phyloP scores from a whole-genome alignment of 106 monocot genomes.

The Phalaenopsis equestris region DNA sequence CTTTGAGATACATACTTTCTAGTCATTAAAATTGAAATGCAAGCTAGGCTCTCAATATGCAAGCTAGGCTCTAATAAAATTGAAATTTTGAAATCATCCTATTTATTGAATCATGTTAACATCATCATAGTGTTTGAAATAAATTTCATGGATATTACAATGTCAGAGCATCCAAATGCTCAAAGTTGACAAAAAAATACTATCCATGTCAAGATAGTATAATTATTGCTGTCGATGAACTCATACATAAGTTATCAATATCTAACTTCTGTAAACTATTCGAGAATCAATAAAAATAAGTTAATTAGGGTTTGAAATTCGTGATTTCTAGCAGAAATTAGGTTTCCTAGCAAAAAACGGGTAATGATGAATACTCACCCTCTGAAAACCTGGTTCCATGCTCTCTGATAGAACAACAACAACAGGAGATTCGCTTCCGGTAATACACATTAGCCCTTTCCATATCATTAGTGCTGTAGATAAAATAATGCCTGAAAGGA shows the following conservation, averaged over 20 bases:
- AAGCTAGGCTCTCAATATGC: neutral
- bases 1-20: neutral
- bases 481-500: slow-evolving; percentile 33
- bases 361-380: slow-evolving; percentile 21
- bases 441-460: slow-evolving; percentile 45
- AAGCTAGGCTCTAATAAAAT: neutral
- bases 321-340: neutral
- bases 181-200: neutral
- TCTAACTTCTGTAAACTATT: neutral
- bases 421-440: slow-evolving; percentile 52
- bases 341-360: neutral
- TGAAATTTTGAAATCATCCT: neutral
- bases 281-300: neutral
- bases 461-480: slow-evolving; percentile 43
- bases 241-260: neutral
- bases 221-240: neutral
- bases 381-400: slow-evolving; percentile 56
- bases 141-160: neutral
- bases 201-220: neutral
- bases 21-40: neutral
- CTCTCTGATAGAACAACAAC: slow-evolving; percentile 59
- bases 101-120: neutral
- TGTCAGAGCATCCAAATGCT: neutral
- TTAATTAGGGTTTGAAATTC: neutral
- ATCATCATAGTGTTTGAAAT: neutral